Evolutionary conservation across 1,139 yeast species (phyloP), one percentile per base, ranked within the genome.

Genomic region (Yamadazyma dushanensis): DNA sequence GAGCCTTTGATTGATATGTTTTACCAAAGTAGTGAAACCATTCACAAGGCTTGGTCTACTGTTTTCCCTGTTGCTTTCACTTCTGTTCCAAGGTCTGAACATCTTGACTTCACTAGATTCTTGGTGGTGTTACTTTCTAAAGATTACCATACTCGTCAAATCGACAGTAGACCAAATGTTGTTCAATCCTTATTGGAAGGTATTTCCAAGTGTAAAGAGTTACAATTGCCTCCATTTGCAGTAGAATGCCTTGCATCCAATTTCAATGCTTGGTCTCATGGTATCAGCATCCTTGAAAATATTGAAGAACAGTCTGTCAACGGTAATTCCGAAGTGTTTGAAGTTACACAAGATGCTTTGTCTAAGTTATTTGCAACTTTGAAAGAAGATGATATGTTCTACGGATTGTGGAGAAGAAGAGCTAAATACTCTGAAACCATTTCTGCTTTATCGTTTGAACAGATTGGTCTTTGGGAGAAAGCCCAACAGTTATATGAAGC

Each of bases 351-450:
- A 46, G 98, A 94, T 63, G 97, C 98, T 0, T 64, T 92, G 37
- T 80, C 90, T 18, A 97, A 92, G 59, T 67, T 90, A 57, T 92
- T 90, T 54, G 85, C 97, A 2, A 79, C 85, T 2, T 63, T 94
- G 40, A 94, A 88, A 51, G 98, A 94, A 54, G 95, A 87, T 39
- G 98, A 94, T 52, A 86, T 90, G 92, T 94, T 92, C 55, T 92
- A 94, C 56, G 99, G 99, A 4, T 70, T 89, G 44, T 94, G 99
- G 98, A 79, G 97, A 61, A 76, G 97, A 57, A 76, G 97, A 40
- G 96, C 97, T 6, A 90, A 89, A 58, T 94, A 90, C 53, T 76
- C 85, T 3, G 97, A 92, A 57, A 94, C 98, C 0, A 87, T 86
- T 41, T 79, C 94, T 34, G 98, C 97, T 0, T 66, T 94, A 25